Percentiles rank a stretch among this genome's conserved stretches.
Conservation (phyloP, 2,329 filamentous ascomycete species). For the Phialophora macrospora region DNA sequence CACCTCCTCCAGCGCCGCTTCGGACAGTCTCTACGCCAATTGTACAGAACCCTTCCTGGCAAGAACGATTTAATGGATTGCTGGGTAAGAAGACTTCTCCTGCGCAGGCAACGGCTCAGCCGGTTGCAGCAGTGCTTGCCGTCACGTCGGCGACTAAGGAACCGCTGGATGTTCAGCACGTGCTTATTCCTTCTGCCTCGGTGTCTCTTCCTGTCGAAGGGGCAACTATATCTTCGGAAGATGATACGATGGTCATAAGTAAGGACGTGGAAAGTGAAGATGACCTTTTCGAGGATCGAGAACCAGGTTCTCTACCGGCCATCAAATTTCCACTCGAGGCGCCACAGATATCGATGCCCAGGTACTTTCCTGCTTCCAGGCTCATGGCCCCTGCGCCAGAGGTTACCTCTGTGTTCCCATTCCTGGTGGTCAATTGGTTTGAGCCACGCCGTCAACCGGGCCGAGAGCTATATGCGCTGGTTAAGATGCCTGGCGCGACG, state of each 20-base stretch:
- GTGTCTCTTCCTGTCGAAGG: constrained; percentile 33
- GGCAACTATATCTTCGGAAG: not conserved
- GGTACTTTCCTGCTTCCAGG: constrained; percentile 1
- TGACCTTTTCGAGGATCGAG: constrained; percentile 79
- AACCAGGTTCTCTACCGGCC: constrained; percentile 76
- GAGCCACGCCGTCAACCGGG: constrained; percentile 29
- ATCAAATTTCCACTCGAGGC: constrained; percentile 63
- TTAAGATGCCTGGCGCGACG: constrained; percentile 31
- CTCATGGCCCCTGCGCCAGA: constrained; percentile 18
- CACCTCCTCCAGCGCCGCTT: constrained; percentile 46
- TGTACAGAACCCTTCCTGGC: constrained; percentile 52
- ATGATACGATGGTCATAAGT: constrained; percentile 52
- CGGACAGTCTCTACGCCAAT: constrained; percentile 50
- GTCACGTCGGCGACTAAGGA: constrained; percentile 71
- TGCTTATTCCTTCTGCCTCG: constrained; percentile 28
- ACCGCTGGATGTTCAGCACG: constrained; percentile 61
- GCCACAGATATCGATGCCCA: constrained; percentile 10
- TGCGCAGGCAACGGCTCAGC: constrained; percentile 34
- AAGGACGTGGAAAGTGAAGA: constrained; percentile 78
- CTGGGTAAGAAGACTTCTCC: constrained; percentile 66
- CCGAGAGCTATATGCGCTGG: constrained; percentile 35
- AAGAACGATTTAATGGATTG: constrained; percentile 72
- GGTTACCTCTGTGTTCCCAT: constrained; percentile 23
- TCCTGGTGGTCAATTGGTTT: constrained; percentile 33
- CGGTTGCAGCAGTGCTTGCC: constrained; percentile 44